Percentiles rank a stretch among this genome's conserved stretches.
phyloP scores from a whole-genome alignment of 108 stramenopile species.

The Nitzschia palea region DNA sequence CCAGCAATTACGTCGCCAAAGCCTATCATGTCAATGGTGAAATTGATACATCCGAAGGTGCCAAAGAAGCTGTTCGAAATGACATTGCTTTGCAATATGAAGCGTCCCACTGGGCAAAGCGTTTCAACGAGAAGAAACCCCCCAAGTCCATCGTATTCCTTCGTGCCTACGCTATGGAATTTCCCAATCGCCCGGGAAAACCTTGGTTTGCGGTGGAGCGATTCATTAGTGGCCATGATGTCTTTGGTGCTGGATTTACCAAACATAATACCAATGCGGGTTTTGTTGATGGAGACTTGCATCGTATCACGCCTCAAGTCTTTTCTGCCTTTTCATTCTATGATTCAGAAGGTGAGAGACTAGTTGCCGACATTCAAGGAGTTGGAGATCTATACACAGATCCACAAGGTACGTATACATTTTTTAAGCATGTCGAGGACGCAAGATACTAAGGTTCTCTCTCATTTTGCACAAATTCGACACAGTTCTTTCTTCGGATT shows the following conservation, averaged over 20 bases:
- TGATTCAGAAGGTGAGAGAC: conserved; percentile 65
- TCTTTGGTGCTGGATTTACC: conserved; percentile 70
- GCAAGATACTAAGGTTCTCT: not conserved
- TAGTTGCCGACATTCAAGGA: conserved; percentile 89
- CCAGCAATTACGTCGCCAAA: conserved; percentile 76
- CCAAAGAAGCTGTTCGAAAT: conserved; percentile 58
- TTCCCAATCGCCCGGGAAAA: conserved; percentile 55
- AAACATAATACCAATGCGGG: conserved; percentile 88
- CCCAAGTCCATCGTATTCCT: conserved; percentile 78
- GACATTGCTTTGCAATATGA: conserved; percentile 82
- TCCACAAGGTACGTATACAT: conserved; percentile 51
- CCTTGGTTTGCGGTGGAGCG: conserved; percentile 84
- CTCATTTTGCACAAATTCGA: not conserved
- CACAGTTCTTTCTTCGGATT: conserved; percentile 60
- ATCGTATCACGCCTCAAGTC: conserved; percentile 76
- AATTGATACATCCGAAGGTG: conserved; percentile 56
- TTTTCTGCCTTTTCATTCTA: conserved; percentile 83
- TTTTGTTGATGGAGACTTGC: conserved; percentile 71
- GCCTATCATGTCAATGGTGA: conserved; percentile 50
- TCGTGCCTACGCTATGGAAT: conserved; percentile 78
- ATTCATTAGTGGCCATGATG: conserved; percentile 64
- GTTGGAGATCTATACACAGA: conserved; percentile 90
- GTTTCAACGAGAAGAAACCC: conserved; percentile 64
- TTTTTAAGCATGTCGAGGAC: not conserved
- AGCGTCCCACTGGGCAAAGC: conserved; percentile 68